Percentiles rank a stretch among this genome's conserved stretches.
Conservation (phyloP, 768 basidiomycete genomes). For the Clitopilus passeckerianus region DNA sequence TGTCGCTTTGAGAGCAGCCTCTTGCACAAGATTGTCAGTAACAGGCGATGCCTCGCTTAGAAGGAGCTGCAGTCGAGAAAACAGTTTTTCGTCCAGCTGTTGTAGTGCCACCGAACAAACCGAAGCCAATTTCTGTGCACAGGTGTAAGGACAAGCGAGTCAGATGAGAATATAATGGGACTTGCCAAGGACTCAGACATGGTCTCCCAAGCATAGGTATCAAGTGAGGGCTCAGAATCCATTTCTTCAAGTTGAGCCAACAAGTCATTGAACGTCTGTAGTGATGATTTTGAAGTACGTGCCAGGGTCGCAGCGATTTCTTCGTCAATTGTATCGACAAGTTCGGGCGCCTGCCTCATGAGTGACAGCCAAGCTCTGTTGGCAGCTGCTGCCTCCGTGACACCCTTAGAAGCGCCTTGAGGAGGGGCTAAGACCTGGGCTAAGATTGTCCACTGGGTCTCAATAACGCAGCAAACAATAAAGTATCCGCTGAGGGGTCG, state of each 20-base stretch:
- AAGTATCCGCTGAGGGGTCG: slow-evolving; percentile 86
- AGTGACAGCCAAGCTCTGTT: slow-evolving; percentile 77
- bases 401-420: slow-evolving; percentile 21
- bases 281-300: slow-evolving; percentile 50
- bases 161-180: slow-evolving; percentile 3
- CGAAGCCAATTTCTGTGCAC: slow-evolving; percentile 73
- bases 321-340: slow-evolving; percentile 15
- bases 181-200: slow-evolving; percentile 85
- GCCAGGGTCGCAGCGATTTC: slow-evolving; percentile 34
- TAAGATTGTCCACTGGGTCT: slow-evolving; percentile 81
- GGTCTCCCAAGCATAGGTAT: slow-evolving; percentile 91
- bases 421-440: slow-evolving; percentile 57
- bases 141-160: not conserved
- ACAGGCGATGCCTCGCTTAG: slow-evolving; percentile 80
- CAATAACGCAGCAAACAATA: slow-evolving; percentile 83
- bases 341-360: slow-evolving; percentile 40
- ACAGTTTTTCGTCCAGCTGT: slow-evolving; percentile 64
- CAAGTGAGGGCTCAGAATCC: slow-evolving; percentile 72
- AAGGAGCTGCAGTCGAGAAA: slow-evolving; percentile 64
- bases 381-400: slow-evolving; percentile 71
- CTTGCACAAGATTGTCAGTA: slow-evolving; percentile 80
- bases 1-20: slow-evolving; percentile 83
- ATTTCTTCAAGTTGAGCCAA: slow-evolving; percentile 77
- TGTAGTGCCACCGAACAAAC: slow-evolving; percentile 72
- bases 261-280: slow-evolving; percentile 76